Conservation (phyloP, 2,329 filamentous ascomycete species). For the Neopestalotiopsis sp. region DNA sequence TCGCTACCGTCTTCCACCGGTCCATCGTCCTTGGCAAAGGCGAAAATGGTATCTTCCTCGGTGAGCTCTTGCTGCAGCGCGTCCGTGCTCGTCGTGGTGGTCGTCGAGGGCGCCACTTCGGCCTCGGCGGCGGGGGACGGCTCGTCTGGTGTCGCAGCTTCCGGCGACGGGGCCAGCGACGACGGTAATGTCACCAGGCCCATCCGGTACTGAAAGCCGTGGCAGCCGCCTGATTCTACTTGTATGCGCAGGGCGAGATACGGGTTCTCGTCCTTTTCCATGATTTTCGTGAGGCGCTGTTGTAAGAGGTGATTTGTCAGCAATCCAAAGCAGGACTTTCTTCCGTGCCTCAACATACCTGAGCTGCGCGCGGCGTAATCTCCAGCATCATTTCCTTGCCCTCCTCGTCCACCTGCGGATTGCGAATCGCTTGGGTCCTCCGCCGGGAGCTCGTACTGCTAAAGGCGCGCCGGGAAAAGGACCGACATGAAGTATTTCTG, state of each 20-base stretch:
- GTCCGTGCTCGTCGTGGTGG: slow-evolving; percentile 27
- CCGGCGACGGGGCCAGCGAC: slow-evolving; percentile 23
- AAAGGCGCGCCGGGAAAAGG: neutral
- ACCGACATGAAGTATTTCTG: no score
- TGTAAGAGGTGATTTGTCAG: neutral
- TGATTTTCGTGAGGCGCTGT: slow-evolving; percentile 78
- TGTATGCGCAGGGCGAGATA: slow-evolving; percentile 86
- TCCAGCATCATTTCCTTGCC: slow-evolving; percentile 84
- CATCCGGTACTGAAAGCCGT: slow-evolving; percentile 98
- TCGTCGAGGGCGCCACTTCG: slow-evolving; percentile 33
- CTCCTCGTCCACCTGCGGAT: slow-evolving; percentile 80
- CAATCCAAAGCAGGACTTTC: no score
- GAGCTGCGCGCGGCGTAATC: slow-evolving; percentile 82
- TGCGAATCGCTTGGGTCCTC: slow-evolving; percentile 60
- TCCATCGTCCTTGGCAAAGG: slow-evolving; percentile 62
- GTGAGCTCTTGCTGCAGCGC: slow-evolving; percentile 31
- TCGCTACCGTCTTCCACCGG: slow-evolving; percentile 28
- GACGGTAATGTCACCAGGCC: slow-evolving; percentile 71
- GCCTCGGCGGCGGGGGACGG: slow-evolving; percentile 35
- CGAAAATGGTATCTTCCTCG: slow-evolving; percentile 89
- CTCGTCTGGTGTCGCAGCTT: slow-evolving; percentile 30
- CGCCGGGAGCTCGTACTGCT: slow-evolving; percentile 22
- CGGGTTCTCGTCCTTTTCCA: slow-evolving; percentile 73
- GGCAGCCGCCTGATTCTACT: slow-evolving; percentile 92
- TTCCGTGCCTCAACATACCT: slow-evolving; percentile 52